Base-by-base conservation (phyloP, 306 rosid species). In the Potentilla sterilis region DNA sequence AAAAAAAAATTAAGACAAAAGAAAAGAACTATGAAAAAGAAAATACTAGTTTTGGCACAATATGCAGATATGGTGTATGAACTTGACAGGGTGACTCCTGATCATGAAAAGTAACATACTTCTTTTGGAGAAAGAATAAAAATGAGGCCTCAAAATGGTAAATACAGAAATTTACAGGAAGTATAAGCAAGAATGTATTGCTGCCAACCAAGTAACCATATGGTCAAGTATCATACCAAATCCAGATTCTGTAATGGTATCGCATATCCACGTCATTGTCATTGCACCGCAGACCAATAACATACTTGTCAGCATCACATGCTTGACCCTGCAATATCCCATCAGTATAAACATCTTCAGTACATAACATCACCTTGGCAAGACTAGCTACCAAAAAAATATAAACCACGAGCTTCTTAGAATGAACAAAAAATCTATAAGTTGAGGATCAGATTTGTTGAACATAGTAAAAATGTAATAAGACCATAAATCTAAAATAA, bases 211-310 rank as follows among this genome's bases (percentile, higher is more conserved):
- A 72, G 66, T 54, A 70, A 81, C 42, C 67, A 52, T 75, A 42
- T 69, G 14, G 59, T 73, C 67, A 79, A 78, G 82, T 69, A 70
- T 38, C 65, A 7, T 89, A 95, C 99, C 99, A 79, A 95, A 90
- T 81, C 99, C 97, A 83, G 99, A 89, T 86, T 95, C 97, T 79
- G 99, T 61, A 81, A 95, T 95, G 70, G 97, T 92, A 79, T 95
- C 99, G 86, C 97, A 92, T 54, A 95, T 92, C 97, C 97, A 95
- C 7, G 91, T 86, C 74, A 84, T 89, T 79, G 93, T 90, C 99
- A 92, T 95, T 13, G 99, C 97, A 77, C 99, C 99, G 64, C 92
- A 95, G 47, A 90, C 97, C 89, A 95, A 75, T 70, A 95, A 85
- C 61, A 87, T 72, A 57, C 87, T 72, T 59, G 99, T 95, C 86